These are phyloP conservation scores for Maudiozyma turicensis DNA, from an alignment of 805 yeast species.

Conservation along the genomic window DNA sequence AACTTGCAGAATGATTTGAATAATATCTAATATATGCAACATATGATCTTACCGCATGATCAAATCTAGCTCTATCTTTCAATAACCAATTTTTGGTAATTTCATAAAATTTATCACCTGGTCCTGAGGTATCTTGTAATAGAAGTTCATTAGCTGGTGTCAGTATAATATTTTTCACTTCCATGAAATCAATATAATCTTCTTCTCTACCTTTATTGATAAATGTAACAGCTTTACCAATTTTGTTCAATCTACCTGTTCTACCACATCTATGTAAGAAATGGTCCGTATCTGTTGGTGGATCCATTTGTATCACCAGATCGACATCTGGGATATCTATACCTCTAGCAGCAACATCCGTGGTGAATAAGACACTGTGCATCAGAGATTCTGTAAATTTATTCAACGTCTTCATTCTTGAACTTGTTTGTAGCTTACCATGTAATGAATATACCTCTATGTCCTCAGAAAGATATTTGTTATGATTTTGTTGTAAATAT, in stretches of 20 bases:
- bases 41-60: constrained; percentile 66
- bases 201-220: constrained; percentile 69
- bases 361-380: constrained; percentile 67
- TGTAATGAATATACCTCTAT: constrained; percentile 63
- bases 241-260: constrained; percentile 84
- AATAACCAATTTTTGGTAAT: constrained; percentile 46
- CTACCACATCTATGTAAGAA: constrained; percentile 92
- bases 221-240: constrained; percentile 71
- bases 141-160: constrained; percentile 20
- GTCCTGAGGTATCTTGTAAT: not conserved
- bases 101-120: constrained; percentile 14
- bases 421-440: constrained; percentile 77
- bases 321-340: constrained; percentile 93
- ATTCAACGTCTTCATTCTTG: constrained; percentile 64
- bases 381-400: constrained; percentile 41
- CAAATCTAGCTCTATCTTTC: constrained; percentile 72
- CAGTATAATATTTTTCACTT: constrained; percentile 54
- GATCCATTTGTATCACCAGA: constrained; percentile 85
- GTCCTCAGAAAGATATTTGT: constrained; percentile 14
- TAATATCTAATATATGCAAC: constrained; percentile 79
- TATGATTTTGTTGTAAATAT: constrained; percentile 27
- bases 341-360: constrained; percentile 98
- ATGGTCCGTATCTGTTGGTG: constrained; percentile 87
- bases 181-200: constrained; percentile 71
- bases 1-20: constrained; percentile 77